Base-by-base conservation (phyloP, 129 eudicot genomes). In the Sambucus nigra region DNA sequence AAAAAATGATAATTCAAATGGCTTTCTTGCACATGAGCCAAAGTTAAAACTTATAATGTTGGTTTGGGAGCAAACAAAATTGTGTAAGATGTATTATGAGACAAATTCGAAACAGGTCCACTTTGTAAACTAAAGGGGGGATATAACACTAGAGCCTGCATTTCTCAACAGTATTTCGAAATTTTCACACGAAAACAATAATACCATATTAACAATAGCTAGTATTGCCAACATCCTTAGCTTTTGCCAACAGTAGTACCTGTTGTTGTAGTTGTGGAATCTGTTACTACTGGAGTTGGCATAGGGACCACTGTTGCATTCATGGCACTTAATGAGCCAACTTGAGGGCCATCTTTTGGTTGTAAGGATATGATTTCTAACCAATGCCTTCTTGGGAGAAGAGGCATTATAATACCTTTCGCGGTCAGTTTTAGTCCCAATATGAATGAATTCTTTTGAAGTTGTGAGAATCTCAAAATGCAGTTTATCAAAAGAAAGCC, bases 311-410 rank as follows among this genome's bases (percentile, higher is more conserved):
- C 64, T 15, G 39, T 66, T 19, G 57, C 51, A 5, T 20, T 66
- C 64, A 47, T 66, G 49, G 50, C 38, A 19, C 46, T 19, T 26
- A 54, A 31, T 29, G 59, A 33, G 17, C 39, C 58, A 24, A 40
- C 42, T 11, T 26, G 11, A 20, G 17, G 29, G 23, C 47, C 66
- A 46, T 29, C 26, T 60, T 51, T 63, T 39, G 51, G 51, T 17
- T 49, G 50, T 25, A 21, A 22, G 19, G 63, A 47, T 47, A 45
- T 2, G 29, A 42, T 41, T 27, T 22, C 21, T 46, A 55, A 54
- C 70, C 70, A 65, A 33, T 55, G 61, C 54, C 33, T 66, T 42
- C 41, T 66, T 47, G 64, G 64, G 28, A 66, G 71, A 28, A 47
- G 49, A 66, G 71, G 64, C 22, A 57, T 25, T 26, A 65, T 8